A percentile compares a stretch with the other conserved stretches of the same genome.
Conservation (phyloP, 83 land plant species). For the Picea abies region DNA sequence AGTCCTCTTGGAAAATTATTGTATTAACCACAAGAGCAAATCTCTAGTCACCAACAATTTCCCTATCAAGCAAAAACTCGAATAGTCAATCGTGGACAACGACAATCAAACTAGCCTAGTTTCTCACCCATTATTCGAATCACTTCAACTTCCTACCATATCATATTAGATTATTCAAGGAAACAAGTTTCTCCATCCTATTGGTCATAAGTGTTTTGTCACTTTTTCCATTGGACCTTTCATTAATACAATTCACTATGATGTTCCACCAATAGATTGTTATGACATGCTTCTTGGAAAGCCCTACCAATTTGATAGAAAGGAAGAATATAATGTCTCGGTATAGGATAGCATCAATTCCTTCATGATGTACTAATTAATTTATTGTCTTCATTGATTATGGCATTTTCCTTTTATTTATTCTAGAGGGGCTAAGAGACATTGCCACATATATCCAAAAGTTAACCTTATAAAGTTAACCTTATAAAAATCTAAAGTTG, state of each 20-base stretch:
- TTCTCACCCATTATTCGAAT: background rate
- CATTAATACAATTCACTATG: background rate
- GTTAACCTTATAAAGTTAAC: too few species aligned
- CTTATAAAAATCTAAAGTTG: too few species aligned
- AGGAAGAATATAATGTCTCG: background rate
- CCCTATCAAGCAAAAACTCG: too few species aligned
- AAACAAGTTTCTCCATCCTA: background rate
- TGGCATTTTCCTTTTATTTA: too few species aligned
- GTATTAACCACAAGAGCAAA: too few species aligned
- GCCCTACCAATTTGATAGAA: background rate
- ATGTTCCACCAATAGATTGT: background rate
- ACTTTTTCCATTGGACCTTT: background rate
- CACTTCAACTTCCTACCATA: background rate
- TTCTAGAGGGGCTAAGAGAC: too few species aligned
- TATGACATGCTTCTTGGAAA: background rate
- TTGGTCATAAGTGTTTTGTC: background rate
- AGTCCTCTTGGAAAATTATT: too few species aligned
- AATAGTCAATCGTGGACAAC: background rate
- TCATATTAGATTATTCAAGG: background rate
- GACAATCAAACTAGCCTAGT: background rate
- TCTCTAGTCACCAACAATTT: too few species aligned
- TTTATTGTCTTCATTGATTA: too few species aligned
- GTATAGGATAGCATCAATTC: too few species aligned
- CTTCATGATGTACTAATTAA: too few species aligned
- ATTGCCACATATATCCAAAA: too few species aligned